phyloP scores from a whole-genome alignment of 2,329 filamentous ascomycete species.

The Colletotrichum caudatum region DNA sequence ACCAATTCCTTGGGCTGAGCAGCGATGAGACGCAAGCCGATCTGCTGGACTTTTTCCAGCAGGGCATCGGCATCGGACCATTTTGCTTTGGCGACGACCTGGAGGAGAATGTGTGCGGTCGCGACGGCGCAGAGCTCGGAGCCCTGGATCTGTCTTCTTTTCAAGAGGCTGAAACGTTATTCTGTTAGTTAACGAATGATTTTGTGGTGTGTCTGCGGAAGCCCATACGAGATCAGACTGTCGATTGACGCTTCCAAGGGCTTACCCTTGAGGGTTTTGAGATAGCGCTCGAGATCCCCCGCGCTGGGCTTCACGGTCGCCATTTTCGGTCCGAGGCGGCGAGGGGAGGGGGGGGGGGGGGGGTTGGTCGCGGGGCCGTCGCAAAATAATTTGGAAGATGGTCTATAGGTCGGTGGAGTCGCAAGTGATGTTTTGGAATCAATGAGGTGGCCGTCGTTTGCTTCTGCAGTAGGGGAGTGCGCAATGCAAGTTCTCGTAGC shows the following conservation, averaged over 20 bases:
- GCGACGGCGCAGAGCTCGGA: conserved; percentile 91
- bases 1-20: conserved; percentile 92
- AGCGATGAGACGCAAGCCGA: conserved; percentile 81
- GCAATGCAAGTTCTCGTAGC: conserved; percentile 15
- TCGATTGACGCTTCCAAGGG: conserved; percentile 87
- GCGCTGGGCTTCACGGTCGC: conserved; percentile 68
- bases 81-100: conserved; percentile 85
- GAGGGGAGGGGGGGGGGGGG: conserved; percentile 15
- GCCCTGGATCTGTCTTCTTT: conserved; percentile 88
- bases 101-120: conserved; percentile 88
- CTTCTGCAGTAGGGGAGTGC: neutral
- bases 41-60: conserved; percentile 81
- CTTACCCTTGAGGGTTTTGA: conserved; percentile 81
- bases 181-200: conserved; percentile 26
- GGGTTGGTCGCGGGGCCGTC: conserved; percentile 23
- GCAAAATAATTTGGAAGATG: conserved; percentile 13
- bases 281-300: conserved; percentile 81
- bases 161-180: conserved; percentile 74
- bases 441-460: neutral
- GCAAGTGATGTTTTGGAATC: neutral
- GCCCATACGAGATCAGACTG: conserved; percentile 80
- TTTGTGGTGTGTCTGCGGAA: conserved; percentile 26
- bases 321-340: conserved; percentile 57
- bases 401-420: conserved; percentile 7
- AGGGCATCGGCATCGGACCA: conserved; percentile 83